Percentiles rank a stretch among this genome's conserved stretches.
phyloP scores from a whole-genome alignment of 2,329 filamentous ascomycete genomes.

The Xylariaceae sp. region DNA sequence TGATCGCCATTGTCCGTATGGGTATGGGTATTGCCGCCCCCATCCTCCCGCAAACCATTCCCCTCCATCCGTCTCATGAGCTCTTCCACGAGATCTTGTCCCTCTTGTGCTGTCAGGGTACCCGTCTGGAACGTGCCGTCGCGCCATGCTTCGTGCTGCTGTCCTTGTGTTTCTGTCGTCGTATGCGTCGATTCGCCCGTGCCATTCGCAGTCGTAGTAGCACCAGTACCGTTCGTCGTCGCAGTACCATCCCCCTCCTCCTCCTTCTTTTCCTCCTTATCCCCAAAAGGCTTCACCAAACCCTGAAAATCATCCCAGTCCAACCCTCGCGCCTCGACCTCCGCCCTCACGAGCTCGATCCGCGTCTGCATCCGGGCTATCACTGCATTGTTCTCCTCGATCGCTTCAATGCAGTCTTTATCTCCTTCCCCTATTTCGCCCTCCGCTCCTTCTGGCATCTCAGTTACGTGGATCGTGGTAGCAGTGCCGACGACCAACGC shows the following conservation, averaged over 20 bases:
- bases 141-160: slow-evolving; percentile 45
- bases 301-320: slow-evolving; percentile 53
- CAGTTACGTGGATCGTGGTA: no score
- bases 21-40: no score
- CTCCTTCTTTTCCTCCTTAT: slow-evolving; percentile 27
- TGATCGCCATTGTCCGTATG: no score
- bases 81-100: no score
- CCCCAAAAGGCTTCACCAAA: slow-evolving; percentile 26
- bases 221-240: slow-evolving; percentile 8
- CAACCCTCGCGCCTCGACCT: slow-evolving; percentile 56
- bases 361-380: slow-evolving; percentile 63
- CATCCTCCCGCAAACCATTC: no score
- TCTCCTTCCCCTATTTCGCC: slow-evolving; percentile 46
- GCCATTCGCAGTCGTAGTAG: slow-evolving; percentile 25
- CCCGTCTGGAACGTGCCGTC: slow-evolving; percentile 62
- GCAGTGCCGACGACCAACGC: slow-evolving; percentile 25
- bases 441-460: no score
- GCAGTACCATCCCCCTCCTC: not conserved
- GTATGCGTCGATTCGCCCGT: no score
- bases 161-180: no score
- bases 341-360: slow-evolving; percentile 56
- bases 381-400: slow-evolving; percentile 64
- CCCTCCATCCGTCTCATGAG: no score
- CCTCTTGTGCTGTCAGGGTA: no score
- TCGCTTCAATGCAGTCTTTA: slow-evolving; percentile 67